Conservation (phyloP, 345 rosid genomes). For the Euphorbia tirucalli region DNA sequence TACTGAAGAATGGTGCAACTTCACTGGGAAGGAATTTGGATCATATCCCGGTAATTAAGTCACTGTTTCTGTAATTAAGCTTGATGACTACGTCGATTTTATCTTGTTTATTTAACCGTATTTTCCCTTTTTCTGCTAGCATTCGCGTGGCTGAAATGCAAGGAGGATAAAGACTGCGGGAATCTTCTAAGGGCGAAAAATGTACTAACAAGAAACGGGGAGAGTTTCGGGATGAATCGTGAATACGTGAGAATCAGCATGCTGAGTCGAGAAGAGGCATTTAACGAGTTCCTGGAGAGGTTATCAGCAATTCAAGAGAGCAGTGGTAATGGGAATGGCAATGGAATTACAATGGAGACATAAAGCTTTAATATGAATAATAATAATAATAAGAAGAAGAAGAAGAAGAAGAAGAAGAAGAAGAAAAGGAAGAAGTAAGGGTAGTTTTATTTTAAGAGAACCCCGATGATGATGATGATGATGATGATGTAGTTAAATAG, state of each 20-base stretch:
- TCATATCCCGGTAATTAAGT: slow-evolving; percentile 50
- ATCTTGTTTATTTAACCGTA: neutral
- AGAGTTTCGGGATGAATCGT: slow-evolving; percentile 49
- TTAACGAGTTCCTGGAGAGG: slow-evolving; percentile 59
- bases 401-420: neutral
- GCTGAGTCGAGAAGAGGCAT: slow-evolving; percentile 60
- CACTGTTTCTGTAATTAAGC: too few relatives aligned
- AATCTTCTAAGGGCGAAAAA: slow-evolving; percentile 44
- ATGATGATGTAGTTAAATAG: neutral
- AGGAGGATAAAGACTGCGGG: slow-evolving; percentile 46
- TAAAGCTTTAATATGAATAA: slow-evolving; percentile 7
- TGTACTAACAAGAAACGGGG: slow-evolving; percentile 56
- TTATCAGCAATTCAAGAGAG: slow-evolving; percentile 38
- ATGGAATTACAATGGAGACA: neutral
- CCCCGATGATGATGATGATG: slow-evolving; percentile 7
- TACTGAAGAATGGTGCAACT: slow-evolving; percentile 64
- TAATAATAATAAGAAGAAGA: too few relatives aligned
- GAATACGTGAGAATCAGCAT: slow-evolving; percentile 62
- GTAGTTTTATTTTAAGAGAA: neutral
- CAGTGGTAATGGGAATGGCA: neutral
- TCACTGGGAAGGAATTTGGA: slow-evolving; percentile 35
- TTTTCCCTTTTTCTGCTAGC: slow-evolving; percentile 33
- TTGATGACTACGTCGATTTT: too few relatives aligned
- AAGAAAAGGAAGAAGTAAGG: too few relatives aligned
- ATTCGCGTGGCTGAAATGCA: slow-evolving; percentile 79